These are phyloP conservation scores for Alternaria rosae DNA, from an alignment of 2,329 filamentous ascomycete genomes.

Conservation along the genomic window DNA sequence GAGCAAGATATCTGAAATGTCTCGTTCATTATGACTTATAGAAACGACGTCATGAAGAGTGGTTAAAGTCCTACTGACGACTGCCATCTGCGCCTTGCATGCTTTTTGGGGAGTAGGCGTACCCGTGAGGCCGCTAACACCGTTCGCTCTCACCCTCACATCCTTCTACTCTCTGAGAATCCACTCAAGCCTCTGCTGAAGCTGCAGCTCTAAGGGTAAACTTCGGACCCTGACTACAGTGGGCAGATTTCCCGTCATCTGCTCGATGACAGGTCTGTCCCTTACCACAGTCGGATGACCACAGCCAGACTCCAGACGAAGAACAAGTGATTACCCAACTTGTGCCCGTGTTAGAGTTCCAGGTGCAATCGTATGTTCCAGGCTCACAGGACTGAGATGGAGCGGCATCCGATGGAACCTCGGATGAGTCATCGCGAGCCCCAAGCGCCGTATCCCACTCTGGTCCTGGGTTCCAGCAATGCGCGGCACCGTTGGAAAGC, in stretches of 20 bases:
- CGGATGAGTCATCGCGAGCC: background rate
- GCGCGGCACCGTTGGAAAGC: background rate
- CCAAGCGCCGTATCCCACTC: background rate
- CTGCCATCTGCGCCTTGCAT: background rate
- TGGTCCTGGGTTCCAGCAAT: slow-evolving; percentile 1
- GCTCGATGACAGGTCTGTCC: background rate
- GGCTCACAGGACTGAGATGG: background rate
- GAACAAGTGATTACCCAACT: slow-evolving; percentile 3
- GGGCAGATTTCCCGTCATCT: background rate
- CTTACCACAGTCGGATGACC: background rate
- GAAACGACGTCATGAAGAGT: background rate
- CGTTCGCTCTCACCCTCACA: background rate
- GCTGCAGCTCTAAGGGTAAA: background rate
- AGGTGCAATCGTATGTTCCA: background rate
- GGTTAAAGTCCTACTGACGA: background rate
- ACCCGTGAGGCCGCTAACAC: background rate
- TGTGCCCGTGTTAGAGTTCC: background rate
- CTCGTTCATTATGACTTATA: background rate
- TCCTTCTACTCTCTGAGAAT: background rate
- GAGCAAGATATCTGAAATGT: background rate
- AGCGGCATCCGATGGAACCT: background rate
- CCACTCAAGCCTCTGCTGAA: background rate
- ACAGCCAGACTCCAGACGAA: background rate
- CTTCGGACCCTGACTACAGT: background rate
- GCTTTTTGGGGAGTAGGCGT: background rate